Conservation (phyloP, 805 yeast species). For the Starmerella cellae region DNA sequence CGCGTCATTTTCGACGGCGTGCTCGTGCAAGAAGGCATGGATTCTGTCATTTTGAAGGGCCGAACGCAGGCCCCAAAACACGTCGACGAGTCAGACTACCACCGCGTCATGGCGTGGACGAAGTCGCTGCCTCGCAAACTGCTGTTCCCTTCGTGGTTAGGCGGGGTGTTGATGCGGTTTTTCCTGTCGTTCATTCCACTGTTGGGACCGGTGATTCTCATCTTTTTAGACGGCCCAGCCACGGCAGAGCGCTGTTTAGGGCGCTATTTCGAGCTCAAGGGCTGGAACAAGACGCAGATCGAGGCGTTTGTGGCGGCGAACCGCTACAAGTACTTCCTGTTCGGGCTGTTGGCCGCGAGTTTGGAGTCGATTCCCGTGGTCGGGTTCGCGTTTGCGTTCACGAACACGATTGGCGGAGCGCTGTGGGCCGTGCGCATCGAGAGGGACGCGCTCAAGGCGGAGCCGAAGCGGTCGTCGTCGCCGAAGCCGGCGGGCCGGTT, state of each 20-base stretch:
- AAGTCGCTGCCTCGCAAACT: conserved; percentile 30
- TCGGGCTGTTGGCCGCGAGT: conserved; percentile 28
- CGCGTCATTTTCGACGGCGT: conserved; percentile 37
- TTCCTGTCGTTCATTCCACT: conserved; percentile 41
- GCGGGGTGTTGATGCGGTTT: conserved; percentile 29
- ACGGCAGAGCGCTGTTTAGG: conserved; percentile 41
- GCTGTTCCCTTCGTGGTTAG: conserved; percentile 33
- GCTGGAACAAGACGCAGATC: conserved; percentile 34
- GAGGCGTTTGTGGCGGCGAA: conserved; percentile 23
- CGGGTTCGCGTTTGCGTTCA: conserved; percentile 28
- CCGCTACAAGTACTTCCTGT: conserved; percentile 26
- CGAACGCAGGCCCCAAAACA: conserved; percentile 22
- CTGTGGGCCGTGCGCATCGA: conserved; percentile 29
- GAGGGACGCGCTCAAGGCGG: background rate
- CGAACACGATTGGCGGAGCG: conserved; percentile 30
- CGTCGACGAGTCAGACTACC: conserved; percentile 28
- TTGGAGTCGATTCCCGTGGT: conserved; percentile 28
- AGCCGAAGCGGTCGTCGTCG: background rate
- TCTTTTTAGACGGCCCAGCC: conserved; percentile 40
- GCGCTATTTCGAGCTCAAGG: conserved; percentile 47
- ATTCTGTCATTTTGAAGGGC: conserved; percentile 34
- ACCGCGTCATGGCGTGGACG: conserved; percentile 26
- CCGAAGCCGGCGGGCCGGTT: background rate
- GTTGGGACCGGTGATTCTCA: conserved; percentile 43
- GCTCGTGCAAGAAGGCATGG: conserved; percentile 34